A percentile compares a stretch with the other conserved stretches of the same genome.
These are phyloP conservation scores for Yamadazyma akitaensis DNA, from an alignment of 805 yeast genomes.

Conservation along the genomic window DNA sequence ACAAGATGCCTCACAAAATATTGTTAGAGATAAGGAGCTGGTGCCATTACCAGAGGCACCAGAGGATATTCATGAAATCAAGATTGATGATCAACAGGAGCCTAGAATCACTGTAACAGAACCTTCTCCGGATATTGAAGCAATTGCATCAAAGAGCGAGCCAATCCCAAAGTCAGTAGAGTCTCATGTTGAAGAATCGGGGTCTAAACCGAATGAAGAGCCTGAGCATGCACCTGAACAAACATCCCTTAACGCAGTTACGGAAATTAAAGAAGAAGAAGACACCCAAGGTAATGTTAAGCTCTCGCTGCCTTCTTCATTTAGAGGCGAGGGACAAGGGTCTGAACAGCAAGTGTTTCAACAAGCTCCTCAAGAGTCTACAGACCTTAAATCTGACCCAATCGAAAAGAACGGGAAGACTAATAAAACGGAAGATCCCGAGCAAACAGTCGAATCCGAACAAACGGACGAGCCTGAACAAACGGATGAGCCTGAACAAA, in stretches of 20 bases:
- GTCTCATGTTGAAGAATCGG: background rate
- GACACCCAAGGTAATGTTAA: no score
- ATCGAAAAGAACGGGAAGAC: background rate
- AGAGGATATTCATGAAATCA: background rate
- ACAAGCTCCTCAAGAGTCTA: slow-evolving; percentile 1
- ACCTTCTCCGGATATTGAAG: slow-evolving; percentile 4
- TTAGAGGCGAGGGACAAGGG: background rate
- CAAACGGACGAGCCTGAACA: background rate
- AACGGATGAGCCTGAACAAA: background rate
- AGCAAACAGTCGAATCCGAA: no score
- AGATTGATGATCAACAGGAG: background rate
- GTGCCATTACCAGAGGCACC: slow-evolving; percentile 9
- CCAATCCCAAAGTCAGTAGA: background rate
- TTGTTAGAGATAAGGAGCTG: background rate
- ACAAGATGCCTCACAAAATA: background rate
- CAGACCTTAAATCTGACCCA: slow-evolving; percentile 1
- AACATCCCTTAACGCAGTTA: no score
- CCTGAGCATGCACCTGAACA: background rate
- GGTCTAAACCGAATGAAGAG: background rate
- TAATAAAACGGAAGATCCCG: no score
- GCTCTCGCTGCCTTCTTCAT: no score
- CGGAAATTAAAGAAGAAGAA: no score
- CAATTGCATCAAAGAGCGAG: slow-evolving; percentile 1
- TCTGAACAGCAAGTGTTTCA: background rate
- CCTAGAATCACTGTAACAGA: slow-evolving; percentile 6